Percentiles rank a stretch among this genome's conserved stretches.
phyloP scores from a whole-genome alignment of 768 basidiomycete genomes.

The Amanita subjunquillea region DNA sequence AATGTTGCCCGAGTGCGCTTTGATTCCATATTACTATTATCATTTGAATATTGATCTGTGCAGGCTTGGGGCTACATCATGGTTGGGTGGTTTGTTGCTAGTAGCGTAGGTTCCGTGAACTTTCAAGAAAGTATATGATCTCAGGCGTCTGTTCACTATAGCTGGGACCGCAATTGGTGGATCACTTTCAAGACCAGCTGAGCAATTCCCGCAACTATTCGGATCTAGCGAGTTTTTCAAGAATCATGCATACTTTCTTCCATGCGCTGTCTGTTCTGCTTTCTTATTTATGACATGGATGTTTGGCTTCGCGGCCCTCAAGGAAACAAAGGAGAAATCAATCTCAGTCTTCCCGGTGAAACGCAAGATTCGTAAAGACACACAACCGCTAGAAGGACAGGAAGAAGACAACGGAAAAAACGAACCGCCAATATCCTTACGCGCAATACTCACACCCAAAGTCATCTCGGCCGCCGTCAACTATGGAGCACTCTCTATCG shows the following conservation, averaged over 20 bases:
- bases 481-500: conserved; percentile 18
- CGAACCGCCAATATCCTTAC: neutral
- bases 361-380: neutral
- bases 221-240: conserved; percentile 26
- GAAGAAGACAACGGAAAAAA: neutral
- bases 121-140: neutral
- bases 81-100: conserved; percentile 14
- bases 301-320: conserved; percentile 32
- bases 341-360: neutral
- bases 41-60: neutral
- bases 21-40: neutral
- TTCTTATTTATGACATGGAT: conserved; percentile 35
- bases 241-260: conserved; percentile 44
- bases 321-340: conserved; percentile 22
- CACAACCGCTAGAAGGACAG: neutral
- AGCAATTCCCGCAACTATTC: conserved; percentile 34
- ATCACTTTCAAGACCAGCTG: conserved; percentile 12
- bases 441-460: conserved; percentile 13
- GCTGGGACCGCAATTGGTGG: neutral
- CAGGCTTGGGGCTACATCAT: conserved; percentile 24
- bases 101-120: conserved; percentile 5
- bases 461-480: conserved; percentile 44
- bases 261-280: conserved; percentile 11
- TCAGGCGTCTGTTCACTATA: neutral
- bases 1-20: conserved; percentile 33